Conservation (phyloP, 1,139 yeast genomes). For the Geotrichum aggregatum region DNA sequence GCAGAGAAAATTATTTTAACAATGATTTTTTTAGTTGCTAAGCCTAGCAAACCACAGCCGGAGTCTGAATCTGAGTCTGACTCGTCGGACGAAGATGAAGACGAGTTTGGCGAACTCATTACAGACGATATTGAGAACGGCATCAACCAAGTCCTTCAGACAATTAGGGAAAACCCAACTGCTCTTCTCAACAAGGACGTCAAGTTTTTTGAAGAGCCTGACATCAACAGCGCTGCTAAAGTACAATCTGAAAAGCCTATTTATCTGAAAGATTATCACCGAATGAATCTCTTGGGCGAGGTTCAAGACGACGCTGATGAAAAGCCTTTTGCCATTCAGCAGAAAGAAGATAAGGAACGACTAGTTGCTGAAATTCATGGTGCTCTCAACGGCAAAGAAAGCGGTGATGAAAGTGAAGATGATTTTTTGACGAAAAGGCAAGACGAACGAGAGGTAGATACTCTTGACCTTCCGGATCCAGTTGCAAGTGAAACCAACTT, state of each 20-base stretch:
- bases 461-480: conserved; percentile 63
- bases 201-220: conserved; percentile 64
- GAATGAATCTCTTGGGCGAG: conserved; percentile 65
- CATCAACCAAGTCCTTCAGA: conserved; percentile 63
- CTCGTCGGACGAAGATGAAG: conserved; percentile 70
- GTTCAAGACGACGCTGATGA: conserved; percentile 51
- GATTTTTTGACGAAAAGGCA: conserved; percentile 60
- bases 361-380: conserved; percentile 71
- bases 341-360: conserved; percentile 68
- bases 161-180: conserved; percentile 58
- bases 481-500: conserved; percentile 60
- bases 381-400: conserved; percentile 48
- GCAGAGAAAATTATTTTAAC: neutral
- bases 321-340: conserved; percentile 65
- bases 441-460: conserved; percentile 37
- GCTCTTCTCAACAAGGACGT: conserved; percentile 60
- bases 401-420: conserved; percentile 49
- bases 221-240: conserved; percentile 33
- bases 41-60: conserved; percentile 16
- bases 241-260: conserved; percentile 54
- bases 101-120: conserved; percentile 81
- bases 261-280: conserved; percentile 86
- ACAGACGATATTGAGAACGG: conserved; percentile 85
- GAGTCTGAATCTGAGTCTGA: conserved; percentile 33
- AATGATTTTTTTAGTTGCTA: neutral